Evolutionary conservation across 306 rosid species (phyloP).

Genomic region (Hippophae gyantsensis): DNA sequence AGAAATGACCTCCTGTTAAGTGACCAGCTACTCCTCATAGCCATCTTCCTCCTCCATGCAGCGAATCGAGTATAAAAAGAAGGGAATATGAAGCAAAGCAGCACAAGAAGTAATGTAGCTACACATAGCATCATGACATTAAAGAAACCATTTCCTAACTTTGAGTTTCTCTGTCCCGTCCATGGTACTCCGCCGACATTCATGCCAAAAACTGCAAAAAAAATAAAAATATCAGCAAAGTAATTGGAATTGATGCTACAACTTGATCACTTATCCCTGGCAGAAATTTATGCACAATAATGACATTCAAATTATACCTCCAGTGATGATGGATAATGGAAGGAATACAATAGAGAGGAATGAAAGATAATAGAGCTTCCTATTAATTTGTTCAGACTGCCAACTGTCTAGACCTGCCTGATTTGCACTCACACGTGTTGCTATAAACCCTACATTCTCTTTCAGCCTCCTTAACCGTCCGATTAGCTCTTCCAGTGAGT

Average conservation of each 20-base stretch:
- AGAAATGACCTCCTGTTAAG: slow-evolving; percentile 64
- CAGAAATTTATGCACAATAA: not conserved
- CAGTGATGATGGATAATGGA: slow-evolving; percentile 79
- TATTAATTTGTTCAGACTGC: slow-evolving; percentile 92
- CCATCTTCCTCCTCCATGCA: slow-evolving; percentile 41
- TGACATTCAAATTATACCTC: slow-evolving; percentile 41
- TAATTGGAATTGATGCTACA: too few relatives aligned
- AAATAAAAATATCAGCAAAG: too few relatives aligned
- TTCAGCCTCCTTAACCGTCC: slow-evolving; percentile 77
- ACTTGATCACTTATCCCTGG: too few relatives aligned
- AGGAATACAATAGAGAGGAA: slow-evolving; percentile 88
- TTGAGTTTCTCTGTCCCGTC: slow-evolving; percentile 59
- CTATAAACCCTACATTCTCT: slow-evolving; percentile 87
- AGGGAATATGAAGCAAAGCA: slow-evolving; percentile 82
- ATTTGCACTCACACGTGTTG: slow-evolving; percentile 75
- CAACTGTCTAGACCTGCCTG: slow-evolving; percentile 94
- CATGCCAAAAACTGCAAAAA: slow-evolving; percentile 77
- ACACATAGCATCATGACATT: slow-evolving; percentile 67
- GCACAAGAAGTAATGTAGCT: slow-evolving; percentile 44
- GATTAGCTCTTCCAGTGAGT: slow-evolving; percentile 72
- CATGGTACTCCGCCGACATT: slow-evolving; percentile 97
- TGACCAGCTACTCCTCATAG: slow-evolving; percentile 57
- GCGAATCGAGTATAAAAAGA: slow-evolving; percentile 42
- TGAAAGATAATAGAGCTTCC: slow-evolving; percentile 78
- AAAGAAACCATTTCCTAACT: slow-evolving; percentile 59